A percentile compares a stretch with the other conserved stretches of the same genome.
These are phyloP conservation scores for Barnettozyma californica DNA, from an alignment of 805 yeast species.

Conservation along the genomic window DNA sequence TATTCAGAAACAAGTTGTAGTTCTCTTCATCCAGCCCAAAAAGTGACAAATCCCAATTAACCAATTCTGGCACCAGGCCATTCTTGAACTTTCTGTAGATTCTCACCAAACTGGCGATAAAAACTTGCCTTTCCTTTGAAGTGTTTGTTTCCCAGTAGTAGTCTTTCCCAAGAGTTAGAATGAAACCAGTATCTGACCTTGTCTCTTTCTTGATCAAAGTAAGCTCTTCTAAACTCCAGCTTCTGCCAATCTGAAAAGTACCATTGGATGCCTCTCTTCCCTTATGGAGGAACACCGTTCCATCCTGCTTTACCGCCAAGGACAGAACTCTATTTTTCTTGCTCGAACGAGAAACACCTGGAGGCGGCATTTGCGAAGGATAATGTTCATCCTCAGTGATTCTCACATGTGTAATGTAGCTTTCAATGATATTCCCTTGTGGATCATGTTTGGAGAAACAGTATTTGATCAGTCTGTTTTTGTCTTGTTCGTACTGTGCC, in stretches of 20 bases:
- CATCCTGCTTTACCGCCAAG: constrained; percentile 56
- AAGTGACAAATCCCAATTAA: constrained; percentile 43
- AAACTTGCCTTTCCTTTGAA: constrained; percentile 53
- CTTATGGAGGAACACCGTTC: constrained; percentile 71
- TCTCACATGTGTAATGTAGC: constrained; percentile 71
- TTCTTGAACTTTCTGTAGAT: constrained; percentile 50
- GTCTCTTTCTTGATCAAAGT: constrained; percentile 47
- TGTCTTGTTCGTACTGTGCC: constrained; percentile 52
- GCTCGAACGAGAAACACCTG: constrained; percentile 37
- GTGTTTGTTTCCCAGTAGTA: constrained; percentile 78
- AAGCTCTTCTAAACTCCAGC: constrained; percentile 82
- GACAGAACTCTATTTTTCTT: constrained; percentile 58
- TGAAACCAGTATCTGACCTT: constrained; percentile 50
- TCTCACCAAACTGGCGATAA: constrained; percentile 47
- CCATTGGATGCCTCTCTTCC: constrained; percentile 77
- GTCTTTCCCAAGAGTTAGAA: constrained; percentile 60
- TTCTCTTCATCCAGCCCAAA: constrained; percentile 36
- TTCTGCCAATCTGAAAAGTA: constrained; percentile 81
- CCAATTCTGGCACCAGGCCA: constrained; percentile 48
- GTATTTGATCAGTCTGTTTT: constrained; percentile 39
- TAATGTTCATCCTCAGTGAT: constrained; percentile 69
- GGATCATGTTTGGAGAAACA: constrained; percentile 45
- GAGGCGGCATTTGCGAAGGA: constrained; percentile 67
- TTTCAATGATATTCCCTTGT: constrained; percentile 41
- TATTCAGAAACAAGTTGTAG: constrained; percentile 25